Base-by-base conservation (phyloP, 2,329 filamentous ascomycete species). In the Hypoxylon rubiginosum region DNA sequence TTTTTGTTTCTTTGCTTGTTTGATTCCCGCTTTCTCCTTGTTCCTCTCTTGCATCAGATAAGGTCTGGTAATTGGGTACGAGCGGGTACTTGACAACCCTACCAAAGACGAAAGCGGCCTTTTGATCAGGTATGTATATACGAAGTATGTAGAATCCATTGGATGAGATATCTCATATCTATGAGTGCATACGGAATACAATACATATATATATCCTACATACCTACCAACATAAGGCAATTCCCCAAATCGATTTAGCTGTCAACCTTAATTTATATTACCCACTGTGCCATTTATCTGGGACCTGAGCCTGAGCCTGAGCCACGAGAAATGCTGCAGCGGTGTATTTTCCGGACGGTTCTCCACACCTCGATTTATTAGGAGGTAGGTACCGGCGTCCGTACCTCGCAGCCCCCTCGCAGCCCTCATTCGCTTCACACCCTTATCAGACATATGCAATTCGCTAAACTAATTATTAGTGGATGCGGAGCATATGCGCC, bases 1-100 rank as follows among this genome's bases (percentile, higher is more conserved):
- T 52, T 24, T 46, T 57, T 46, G 41, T 56, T 46, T 62, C 52
- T 59, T 65, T 54, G 62, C 55, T 54, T 26, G 59, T 49, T 60
- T 36, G 36, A 32, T 32, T 64, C 51, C 43, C 43, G 5, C 13
- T 17, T 32, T 10, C 34, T 26, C n/a, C 30, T 34, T 43, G 32
- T 26, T 39, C 36, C 13, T 39, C 36, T 39, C 9, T 34, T 10
- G 32, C 32, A 34, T 34, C 32, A 13, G 32, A 34, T 34, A n/a
- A 34, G 9, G 32, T 13, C 26, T n/a, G 26, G n/a, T 17, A 39
- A n/a, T 17, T 13, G 3, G 13, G n/a, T 41, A 32, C 11, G 36
- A 41, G 13, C 36, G n/a, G n/a, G n/a, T n/a, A n/a, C n/a, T n/a
- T n/a, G n/a, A n/a, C n/a, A 19, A 4, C 39, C 39, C 39, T 43